Evolutionary conservation across 208 protist genomes (phyloP).

Genomic region (Crithidia fasciculata): DNA sequence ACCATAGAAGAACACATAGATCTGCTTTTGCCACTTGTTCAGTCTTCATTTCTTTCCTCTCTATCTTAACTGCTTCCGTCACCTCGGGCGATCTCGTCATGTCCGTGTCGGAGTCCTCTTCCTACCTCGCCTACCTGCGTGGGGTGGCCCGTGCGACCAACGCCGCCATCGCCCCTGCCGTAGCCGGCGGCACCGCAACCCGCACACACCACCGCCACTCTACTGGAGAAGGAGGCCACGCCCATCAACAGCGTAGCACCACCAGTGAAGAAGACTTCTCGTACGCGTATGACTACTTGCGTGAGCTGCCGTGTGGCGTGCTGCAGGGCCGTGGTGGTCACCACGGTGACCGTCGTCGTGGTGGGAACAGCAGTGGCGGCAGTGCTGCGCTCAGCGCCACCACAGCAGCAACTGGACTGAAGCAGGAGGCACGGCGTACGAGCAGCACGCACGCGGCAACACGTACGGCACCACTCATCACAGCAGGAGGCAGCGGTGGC

Average conservation of each 20-base stretch:
- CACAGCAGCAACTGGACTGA: background rate
- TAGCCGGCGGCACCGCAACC: background rate
- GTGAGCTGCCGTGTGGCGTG: constrained; percentile 3
- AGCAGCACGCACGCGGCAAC: background rate
- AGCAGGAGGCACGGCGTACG: background rate
- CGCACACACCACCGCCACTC: background rate
- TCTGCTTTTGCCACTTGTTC: no score
- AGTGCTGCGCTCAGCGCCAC: no score
- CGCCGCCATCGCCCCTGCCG: constrained; percentile 2
- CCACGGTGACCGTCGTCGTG: no score
- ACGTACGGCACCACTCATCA: background rate
- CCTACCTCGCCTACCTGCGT: constrained; percentile 36
- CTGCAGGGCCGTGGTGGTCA: background rate
- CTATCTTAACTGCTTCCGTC: background rate
- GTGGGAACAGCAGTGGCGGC: no score
- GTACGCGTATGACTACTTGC: constrained; percentile 31
- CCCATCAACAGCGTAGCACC: background rate
- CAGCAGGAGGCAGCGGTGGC: background rate
- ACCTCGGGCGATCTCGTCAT: background rate
- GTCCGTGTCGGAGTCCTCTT: constrained; percentile 12
- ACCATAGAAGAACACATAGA: no score
- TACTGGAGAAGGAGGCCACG: background rate
- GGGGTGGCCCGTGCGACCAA: constrained; percentile 21
- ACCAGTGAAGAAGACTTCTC: background rate
- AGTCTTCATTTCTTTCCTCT: background rate